Conservation (phyloP, 2,329 filamentous ascomycete species). For the Monilinia fructigena region DNA sequence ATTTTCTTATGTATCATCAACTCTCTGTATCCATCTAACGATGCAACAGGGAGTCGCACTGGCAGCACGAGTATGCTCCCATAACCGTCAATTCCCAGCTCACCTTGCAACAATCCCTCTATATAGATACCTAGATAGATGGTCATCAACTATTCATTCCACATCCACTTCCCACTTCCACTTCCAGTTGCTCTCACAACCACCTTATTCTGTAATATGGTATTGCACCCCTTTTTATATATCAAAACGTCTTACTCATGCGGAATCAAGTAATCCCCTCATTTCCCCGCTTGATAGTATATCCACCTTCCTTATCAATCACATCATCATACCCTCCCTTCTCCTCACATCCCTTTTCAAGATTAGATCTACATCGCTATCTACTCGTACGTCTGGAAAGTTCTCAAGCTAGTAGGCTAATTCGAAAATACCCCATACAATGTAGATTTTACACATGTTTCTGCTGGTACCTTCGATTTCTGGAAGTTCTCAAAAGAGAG, state of each 20-base stretch:
- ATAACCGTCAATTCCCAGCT: neutral
- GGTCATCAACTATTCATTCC: too few relatives aligned
- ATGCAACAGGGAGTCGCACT: neutral
- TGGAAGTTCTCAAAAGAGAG: too few relatives aligned
- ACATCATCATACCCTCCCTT: neutral
- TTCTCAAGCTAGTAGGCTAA: too few relatives aligned
- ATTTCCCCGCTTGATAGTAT: neutral
- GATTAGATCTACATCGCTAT: conserved; percentile 5
- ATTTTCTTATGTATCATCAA: neutral
- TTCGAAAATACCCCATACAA: too few relatives aligned
- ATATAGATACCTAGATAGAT: neutral
- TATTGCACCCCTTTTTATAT: neutral
- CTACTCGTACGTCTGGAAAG: neutral
- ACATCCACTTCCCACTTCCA: too few relatives aligned
- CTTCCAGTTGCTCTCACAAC: too few relatives aligned
- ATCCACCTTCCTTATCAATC: conserved; percentile 3
- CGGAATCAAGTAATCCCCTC: neutral
- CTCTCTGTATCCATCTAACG: neutral
- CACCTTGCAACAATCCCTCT: neutral
- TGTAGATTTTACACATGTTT: too few relatives aligned
- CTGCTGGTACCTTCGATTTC: too few relatives aligned
- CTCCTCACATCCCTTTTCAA: neutral
- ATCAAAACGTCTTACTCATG: neutral
- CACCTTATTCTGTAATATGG: too few relatives aligned
- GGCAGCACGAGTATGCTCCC: neutral